phyloP scores from a whole-genome alignment of 2,329 filamentous ascomycete genomes.

The Dryadomyces quercivorus region DNA sequence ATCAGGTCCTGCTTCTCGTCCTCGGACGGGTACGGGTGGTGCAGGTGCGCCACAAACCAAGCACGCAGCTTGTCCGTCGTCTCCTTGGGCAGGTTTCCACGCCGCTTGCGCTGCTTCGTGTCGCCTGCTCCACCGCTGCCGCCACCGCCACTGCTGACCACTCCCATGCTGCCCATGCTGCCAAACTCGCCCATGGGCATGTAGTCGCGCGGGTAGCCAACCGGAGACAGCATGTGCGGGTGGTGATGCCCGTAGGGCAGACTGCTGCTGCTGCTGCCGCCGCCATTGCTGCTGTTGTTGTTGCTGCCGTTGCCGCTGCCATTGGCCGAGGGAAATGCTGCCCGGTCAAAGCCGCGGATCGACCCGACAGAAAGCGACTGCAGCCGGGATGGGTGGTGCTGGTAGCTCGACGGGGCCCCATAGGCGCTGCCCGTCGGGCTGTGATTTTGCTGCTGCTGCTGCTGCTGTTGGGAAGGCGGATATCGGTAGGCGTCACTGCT shows the following conservation, averaged over 20 bases:
- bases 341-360: conserved; percentile 28
- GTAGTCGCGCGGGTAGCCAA: conserved; percentile 28
- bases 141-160: conserved; percentile 6
- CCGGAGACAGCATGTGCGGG: neutral
- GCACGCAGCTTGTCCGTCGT: conserved; percentile 69
- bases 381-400: conserved; percentile 30
- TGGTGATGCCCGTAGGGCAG: neutral
- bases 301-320: neutral
- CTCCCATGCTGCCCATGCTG: conserved; percentile 13
- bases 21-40: conserved; percentile 77
- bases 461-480: neutral
- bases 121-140: conserved; percentile 26
- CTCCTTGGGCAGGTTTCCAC: conserved; percentile 83
- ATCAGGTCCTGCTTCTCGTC: conserved; percentile 79
- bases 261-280: neutral
- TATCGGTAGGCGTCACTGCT: neutral
- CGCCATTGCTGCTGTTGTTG: neutral
- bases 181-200: conserved; percentile 27
- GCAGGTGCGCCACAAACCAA: conserved; percentile 69
- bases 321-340: conserved; percentile 25
- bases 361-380: conserved; percentile 35
- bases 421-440: neutral
- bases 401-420: conserved; percentile 10
- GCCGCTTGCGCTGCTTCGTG: conserved; percentile 46
- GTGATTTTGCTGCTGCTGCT: neutral